phyloP scores from a whole-genome alignment of 345 rosid genomes.

The Hibiscus mutabilis region DNA sequence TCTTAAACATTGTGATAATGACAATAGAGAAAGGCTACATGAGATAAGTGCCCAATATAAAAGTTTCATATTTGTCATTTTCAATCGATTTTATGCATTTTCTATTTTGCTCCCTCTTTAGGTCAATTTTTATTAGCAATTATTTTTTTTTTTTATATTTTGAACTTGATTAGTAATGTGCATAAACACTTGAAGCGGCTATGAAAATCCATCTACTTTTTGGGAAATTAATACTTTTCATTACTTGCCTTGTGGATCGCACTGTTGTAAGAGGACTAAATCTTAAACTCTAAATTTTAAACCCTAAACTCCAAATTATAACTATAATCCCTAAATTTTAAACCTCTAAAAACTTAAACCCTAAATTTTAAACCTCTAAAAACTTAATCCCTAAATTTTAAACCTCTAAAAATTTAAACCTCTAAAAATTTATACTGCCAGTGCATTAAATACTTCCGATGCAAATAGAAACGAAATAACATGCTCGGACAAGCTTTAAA shows the following conservation, averaged over 20 bases:
- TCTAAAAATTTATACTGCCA: no score
- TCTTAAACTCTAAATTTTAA: no score
- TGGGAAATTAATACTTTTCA: neutral
- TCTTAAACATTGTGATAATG: neutral
- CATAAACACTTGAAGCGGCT: constrained; percentile 13
- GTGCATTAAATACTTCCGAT: no score
- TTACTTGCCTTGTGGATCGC: constrained; percentile 6
- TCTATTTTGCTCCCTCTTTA: neutral
- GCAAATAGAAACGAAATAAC: no score
- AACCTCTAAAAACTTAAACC: no score
- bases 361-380: no score
- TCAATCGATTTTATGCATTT: neutral
- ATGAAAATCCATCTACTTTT: neutral
- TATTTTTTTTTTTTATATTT: neutral
- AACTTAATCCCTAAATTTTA: no score
- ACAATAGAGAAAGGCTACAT: neutral
- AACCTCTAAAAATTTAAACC: no score
- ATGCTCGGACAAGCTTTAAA: no score
- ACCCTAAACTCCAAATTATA: no score
- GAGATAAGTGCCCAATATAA: neutral
- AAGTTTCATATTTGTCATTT: neutral
- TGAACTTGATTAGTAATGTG: neutral
- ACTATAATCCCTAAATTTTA: no score
- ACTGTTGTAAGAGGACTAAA: constrained; percentile 5
- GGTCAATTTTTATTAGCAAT: neutral